Base-by-base conservation (phyloP, 371 early-diverging fungal species). In the Dipsacomyces acuminosporus region DNA sequence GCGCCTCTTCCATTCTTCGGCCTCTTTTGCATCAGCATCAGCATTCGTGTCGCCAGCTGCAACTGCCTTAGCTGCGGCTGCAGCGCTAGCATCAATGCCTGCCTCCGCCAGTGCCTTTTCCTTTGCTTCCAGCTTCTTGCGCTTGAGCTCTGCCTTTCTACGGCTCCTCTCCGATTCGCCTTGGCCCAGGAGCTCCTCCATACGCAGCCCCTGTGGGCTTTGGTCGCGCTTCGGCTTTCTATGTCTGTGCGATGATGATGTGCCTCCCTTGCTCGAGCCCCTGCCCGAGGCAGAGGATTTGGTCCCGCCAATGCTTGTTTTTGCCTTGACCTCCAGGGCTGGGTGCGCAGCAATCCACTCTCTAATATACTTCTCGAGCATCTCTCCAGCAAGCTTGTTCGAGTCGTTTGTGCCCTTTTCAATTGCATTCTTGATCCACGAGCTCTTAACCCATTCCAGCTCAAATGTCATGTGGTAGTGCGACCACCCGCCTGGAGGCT, bases 351-450 rank as follows among this genome's bases (percentile, higher is more conserved):
- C 75, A 41, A 80, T 71, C 58, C 81, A 76, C 25, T 80, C 79
- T 24, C 80, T 71, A 21, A 84, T 63, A 17, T 78, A 78, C 42
- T 73, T 75, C 56, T 82, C 80, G 38, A 84, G 54, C 35, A 72
- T 72, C 54, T 79, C 80, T 49, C 77, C 84, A 35, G 79, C 82
- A 15, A 65, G 67, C 45, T 74, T 75, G 61, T 85, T 79, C 11
- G 86, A 87, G 43, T 84, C 84, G 2, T 74, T 72, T 1, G 84
- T 79, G 0, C 87, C 86, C 64, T 82, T 85, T 50, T 87, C 88
- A 30, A 89, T 84, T 1, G 80, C 79, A 64, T 82, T 80, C 72
- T 88, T 88, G 56, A 89, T 63, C 88, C 87, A 86, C 20, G 80
- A 82, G 13, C 76, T 75, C 60, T 86, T 86, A 40, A 80, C 75